Evolutionary conservation across 345 rosid species (phyloP).

Genomic region (Citrus medica): DNA sequence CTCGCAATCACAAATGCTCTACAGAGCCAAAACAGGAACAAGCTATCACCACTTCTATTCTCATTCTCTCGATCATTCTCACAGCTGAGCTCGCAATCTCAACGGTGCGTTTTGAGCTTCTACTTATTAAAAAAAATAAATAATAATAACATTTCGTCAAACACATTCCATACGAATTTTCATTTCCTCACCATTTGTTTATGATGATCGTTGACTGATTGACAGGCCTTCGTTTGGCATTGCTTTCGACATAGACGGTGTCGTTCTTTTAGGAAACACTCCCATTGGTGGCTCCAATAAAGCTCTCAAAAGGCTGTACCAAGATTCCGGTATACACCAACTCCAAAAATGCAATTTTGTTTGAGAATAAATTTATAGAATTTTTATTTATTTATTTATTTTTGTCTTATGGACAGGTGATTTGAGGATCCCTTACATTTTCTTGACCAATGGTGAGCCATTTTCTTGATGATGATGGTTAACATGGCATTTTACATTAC

Average conservation of each 20-base stretch:
- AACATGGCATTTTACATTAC: neutral
- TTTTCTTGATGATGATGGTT: neutral
- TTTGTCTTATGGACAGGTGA: conserved; percentile 37
- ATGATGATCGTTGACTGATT: neutral
- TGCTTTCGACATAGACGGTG: conserved; percentile 90
- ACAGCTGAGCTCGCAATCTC: conserved; percentile 12
- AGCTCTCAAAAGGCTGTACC: conserved; percentile 56
- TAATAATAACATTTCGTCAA: neutral
- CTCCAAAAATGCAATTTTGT: neutral
- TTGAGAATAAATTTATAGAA: neutral
- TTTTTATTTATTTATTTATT: neutral
- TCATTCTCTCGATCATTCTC: conserved; percentile 33
- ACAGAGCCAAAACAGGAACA: conserved; percentile 19
- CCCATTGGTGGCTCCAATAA: conserved; percentile 71
- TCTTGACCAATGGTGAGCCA: conserved; percentile 77
- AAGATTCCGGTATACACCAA: conserved; percentile 38
- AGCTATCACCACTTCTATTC: neutral
- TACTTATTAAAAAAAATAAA: neutral
- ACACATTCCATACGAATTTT: neutral
- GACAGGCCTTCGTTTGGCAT: conserved; percentile 62
- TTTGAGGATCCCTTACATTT: conserved; percentile 69
- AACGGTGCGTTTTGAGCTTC: conserved; percentile 23
- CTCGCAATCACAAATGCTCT: conserved; percentile 10
- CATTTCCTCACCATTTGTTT: neutral
- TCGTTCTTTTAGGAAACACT: conserved; percentile 62